A percentile compares a stretch with the other conserved stretches of the same genome.
Evolutionary conservation across 495 filamentous ascomycete genomes (phyloP).

Genomic region (Penicillium longicatenatum): DNA sequence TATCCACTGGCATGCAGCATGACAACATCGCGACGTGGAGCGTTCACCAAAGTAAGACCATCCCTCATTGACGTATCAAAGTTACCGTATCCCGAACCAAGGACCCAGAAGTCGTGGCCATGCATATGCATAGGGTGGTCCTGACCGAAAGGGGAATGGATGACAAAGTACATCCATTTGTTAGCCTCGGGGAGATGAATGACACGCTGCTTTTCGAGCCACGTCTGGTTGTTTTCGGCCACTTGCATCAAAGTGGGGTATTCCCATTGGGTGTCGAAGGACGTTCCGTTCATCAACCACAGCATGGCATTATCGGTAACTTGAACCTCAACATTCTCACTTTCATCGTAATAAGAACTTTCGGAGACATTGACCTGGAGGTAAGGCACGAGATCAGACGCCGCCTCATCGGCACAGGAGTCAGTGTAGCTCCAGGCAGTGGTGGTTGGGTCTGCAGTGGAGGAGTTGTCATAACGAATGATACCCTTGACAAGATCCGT

Average conservation of each 20-base stretch:
- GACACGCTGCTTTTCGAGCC: constrained; percentile 10
- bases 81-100: constrained; percentile 3
- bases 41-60: not conserved
- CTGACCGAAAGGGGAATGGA: constrained; percentile 22
- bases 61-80: not conserved
- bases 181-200: constrained; percentile 58
- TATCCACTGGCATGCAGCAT: constrained; percentile 2
- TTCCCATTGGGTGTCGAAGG: constrained; percentile 19
- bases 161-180: constrained; percentile 56
- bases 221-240: constrained; percentile 11
- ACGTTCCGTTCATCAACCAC: constrained; percentile 20
- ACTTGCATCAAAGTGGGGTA: constrained; percentile 22
- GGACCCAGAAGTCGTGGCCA: constrained; percentile 30
- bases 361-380: constrained; percentile 26
- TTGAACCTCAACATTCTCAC: constrained; percentile 15
- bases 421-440: constrained; percentile 12
- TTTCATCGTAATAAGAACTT: constrained; percentile 4
- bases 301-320: constrained; percentile 18
- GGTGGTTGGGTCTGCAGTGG: constrained; percentile 21
- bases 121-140: constrained; percentile 31
- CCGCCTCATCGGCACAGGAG: constrained; percentile 27
- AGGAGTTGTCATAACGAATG: constrained; percentile 29
- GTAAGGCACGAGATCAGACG: constrained; percentile 15
- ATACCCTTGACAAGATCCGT: constrained; percentile 57
- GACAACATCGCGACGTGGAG: constrained; percentile 3